These are phyloP conservation scores for Lentinula sp. DNA, from an alignment of 768 basidiomycete species.

Conservation along the genomic window DNA sequence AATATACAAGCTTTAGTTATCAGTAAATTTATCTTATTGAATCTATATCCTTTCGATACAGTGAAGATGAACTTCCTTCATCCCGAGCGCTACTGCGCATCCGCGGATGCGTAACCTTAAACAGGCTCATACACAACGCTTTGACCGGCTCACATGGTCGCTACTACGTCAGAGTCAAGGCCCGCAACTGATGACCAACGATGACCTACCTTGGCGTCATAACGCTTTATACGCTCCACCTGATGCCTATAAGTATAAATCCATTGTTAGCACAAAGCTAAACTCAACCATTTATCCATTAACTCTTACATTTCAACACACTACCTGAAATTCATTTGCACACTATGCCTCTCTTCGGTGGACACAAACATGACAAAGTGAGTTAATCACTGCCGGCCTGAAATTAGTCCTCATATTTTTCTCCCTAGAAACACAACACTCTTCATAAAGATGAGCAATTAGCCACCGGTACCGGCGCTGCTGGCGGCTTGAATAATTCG, in stretches of 20 bases:
- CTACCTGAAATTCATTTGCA: not conserved
- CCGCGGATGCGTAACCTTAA: not conserved
- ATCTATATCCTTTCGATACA: not conserved
- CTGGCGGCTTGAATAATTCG: not conserved
- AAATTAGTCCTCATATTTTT: not conserved
- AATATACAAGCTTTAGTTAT: not conserved
- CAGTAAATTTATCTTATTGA: not conserved
- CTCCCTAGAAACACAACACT: not conserved
- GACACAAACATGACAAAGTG: conserved; percentile 1
- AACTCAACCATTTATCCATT: too few species aligned
- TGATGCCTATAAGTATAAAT: not conserved
- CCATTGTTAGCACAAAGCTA: not conserved
- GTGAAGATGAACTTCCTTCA: not conserved
- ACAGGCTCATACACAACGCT: not conserved
- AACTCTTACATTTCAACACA: too few species aligned
- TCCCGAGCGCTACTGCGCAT: not conserved
- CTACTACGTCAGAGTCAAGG: not conserved
- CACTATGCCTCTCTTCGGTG: conserved; percentile 2
- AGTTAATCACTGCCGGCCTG: too few species aligned
- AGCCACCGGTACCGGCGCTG: not conserved
- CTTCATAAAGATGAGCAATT: not conserved
- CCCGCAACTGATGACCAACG: not conserved
- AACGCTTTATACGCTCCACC: not conserved
- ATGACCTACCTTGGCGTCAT: not conserved
- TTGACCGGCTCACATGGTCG: not conserved